Percentiles rank a stretch among this genome's conserved stretches.
Evolutionary conservation across 2,329 filamentous ascomycete genomes (phyloP).

Genomic region (Trichocomaceae sp.): DNA sequence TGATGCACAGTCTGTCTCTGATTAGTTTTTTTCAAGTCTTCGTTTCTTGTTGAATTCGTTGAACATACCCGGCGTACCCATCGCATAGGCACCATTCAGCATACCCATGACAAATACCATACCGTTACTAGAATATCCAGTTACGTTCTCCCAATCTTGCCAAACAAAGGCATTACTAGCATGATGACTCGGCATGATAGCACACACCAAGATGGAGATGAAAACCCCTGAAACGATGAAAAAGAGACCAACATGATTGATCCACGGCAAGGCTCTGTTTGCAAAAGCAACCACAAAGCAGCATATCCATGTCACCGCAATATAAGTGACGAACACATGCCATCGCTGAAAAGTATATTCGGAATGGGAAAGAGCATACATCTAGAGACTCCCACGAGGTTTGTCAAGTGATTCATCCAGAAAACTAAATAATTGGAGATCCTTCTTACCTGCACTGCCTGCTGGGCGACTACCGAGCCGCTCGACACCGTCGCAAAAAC

Average conservation of each 20-base stretch:
- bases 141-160: conserved; percentile 29
- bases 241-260: conserved; percentile 43
- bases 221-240: conserved; percentile 44
- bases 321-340: conserved; percentile 42
- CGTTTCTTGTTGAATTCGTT: background rate
- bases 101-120: conserved; percentile 1
- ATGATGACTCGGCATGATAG: conserved; percentile 32
- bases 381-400: background rate
- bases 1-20: conserved; percentile 28
- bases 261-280: conserved; percentile 36
- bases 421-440: background rate
- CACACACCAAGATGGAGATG: conserved; percentile 44
- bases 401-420: background rate
- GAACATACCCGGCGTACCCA: conserved; percentile 1
- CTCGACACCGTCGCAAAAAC: background rate
- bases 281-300: conserved; percentile 43
- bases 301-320: conserved; percentile 37
- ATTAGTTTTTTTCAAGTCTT: background rate
- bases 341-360: conserved; percentile 39
- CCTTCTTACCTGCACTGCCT: background rate
- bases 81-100: conserved; percentile 2
- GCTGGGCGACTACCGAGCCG: background rate
- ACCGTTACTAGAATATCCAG: background rate
- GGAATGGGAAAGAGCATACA: conserved; percentile 32
- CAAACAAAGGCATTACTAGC: conserved; percentile 33